Evolutionary conservation across 2,329 filamentous ascomycete species (phyloP), one percentile per base, ranked within the genome.

Genomic region (Penicillium thymicola): DNA sequence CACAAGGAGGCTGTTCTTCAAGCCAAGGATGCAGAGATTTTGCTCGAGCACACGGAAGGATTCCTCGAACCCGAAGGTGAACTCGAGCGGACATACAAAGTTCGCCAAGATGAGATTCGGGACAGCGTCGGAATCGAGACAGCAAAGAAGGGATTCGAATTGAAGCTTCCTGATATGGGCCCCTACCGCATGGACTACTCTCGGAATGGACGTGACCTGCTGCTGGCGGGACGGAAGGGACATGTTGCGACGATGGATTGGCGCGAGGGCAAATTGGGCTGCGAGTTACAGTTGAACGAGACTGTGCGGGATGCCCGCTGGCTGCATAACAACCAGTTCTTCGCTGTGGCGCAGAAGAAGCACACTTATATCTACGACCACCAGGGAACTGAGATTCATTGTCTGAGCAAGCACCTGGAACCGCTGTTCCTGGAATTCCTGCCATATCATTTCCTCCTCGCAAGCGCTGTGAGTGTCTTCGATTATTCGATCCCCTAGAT

Each of bases 201-300:
- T 46, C 83, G 91, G 43, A 97, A 96, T 69, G 94, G 94, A 46
- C 85, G 89, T 63, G 87, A 95, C 67, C 77, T 99, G 60, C 78
- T 99, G 52, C 81, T 99, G 34, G 92, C 88, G 13, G 92, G 94
- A 28, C 82, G 91, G 58, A 97, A 96, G 75, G 94, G 94, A 14
- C 94, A 99, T 84, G 81, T 99, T 63, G 93, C 94, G 55, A 93
- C 90, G 0, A 95, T 97, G 85, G 92, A 99, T 75, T 99, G 94
- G 93, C 82, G 93, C 61, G 88, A 89, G 65, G 93, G 92, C 41
- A 96, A 92, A 74, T 78, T 97, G 58, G 90, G 90, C 7, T 97
- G 92, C 71, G 94, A 99, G 73, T 69, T 97, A 61, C 91, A 99
- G 71, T 81, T 99, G 60, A 86, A 87, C 49, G 94, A 99, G 79